phyloP scores from a whole-genome alignment of 306 rosid genomes.

The Luffa aegyptiaca region DNA sequence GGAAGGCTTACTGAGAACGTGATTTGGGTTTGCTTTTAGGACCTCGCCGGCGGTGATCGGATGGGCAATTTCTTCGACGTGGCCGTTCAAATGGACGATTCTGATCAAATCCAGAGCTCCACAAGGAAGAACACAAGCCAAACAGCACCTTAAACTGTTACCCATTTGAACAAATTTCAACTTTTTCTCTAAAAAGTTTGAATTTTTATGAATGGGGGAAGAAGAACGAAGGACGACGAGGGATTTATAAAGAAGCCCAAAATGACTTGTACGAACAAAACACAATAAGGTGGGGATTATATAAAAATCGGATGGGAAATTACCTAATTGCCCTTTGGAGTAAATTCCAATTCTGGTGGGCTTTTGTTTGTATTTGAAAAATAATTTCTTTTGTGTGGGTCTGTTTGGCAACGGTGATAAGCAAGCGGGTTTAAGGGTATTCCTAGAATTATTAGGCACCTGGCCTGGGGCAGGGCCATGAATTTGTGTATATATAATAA shows the following conservation, averaged over 20 bases:
- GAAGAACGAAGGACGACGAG: neutral
- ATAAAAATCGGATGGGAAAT: neutral
- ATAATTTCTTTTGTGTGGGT: neutral
- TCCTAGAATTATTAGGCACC: neutral
- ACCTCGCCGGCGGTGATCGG: slow-evolving; percentile 83
- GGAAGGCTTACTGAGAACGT: slow-evolving; percentile 70
- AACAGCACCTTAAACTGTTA: slow-evolving; percentile 91
- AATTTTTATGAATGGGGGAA: slow-evolving; percentile 1
- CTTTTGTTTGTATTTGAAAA: neutral
- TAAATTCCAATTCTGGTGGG: neutral
- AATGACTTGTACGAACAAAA: neutral
- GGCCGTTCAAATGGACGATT: slow-evolving; percentile 81
- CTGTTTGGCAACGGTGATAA: neutral
- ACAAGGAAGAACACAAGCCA: slow-evolving; percentile 94
- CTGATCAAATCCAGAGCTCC: slow-evolving; percentile 92
- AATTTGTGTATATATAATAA: neutral
- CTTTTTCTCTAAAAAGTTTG: neutral
- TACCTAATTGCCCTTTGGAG: neutral
- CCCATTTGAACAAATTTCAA: slow-evolving; percentile 41
- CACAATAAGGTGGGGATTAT: neutral
- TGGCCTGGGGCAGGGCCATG: neutral
- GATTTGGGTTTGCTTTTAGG: slow-evolving; percentile 77
- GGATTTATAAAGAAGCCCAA: neutral
- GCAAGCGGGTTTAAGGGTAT: neutral
- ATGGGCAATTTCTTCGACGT: slow-evolving; percentile 64